phyloP scores from a whole-genome alignment of 345 rosid species.

The Citrus trifoliata region DNA sequence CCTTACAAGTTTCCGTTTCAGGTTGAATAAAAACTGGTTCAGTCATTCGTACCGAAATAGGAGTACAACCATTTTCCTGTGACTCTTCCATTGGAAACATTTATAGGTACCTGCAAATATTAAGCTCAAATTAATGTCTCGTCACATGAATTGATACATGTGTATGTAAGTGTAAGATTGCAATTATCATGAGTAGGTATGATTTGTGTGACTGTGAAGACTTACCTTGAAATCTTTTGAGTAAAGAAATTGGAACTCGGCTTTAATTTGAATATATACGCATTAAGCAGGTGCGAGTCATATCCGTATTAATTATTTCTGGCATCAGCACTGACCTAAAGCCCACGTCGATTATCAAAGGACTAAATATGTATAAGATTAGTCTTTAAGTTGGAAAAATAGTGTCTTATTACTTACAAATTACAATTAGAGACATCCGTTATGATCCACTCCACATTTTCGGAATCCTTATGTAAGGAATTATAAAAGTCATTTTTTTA shows the following conservation, averaged over 20 bases:
- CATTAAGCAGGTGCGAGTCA: not conserved
- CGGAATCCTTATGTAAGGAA: no score
- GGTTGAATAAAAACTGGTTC: not conserved
- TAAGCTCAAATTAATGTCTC: not conserved
- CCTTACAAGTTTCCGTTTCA: not conserved
- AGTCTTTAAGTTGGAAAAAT: not conserved
- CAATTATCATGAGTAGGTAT: not conserved
- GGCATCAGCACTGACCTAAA: not conserved
- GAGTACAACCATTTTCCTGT: not conserved
- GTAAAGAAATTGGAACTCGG: not conserved
- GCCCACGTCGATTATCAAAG: not conserved
- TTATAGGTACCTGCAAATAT: not conserved
- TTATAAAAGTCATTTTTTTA: no score
- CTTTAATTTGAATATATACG: not conserved
- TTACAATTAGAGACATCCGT: not conserved
- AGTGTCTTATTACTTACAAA: not conserved
- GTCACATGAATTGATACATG: not conserved
- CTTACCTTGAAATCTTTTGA: not conserved
- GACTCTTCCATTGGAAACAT: not conserved
- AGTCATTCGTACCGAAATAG: not conserved
- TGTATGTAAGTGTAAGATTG: not conserved
- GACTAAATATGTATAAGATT: not conserved
- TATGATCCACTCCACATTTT: not conserved
- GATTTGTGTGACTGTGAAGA: not conserved
- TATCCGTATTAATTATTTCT: not conserved